A percentile compares a stretch with the other conserved stretches of the same genome.
Conservation (phyloP, 2,329 filamentous ascomycete genomes). For the Leptographium wingfieldii region DNA sequence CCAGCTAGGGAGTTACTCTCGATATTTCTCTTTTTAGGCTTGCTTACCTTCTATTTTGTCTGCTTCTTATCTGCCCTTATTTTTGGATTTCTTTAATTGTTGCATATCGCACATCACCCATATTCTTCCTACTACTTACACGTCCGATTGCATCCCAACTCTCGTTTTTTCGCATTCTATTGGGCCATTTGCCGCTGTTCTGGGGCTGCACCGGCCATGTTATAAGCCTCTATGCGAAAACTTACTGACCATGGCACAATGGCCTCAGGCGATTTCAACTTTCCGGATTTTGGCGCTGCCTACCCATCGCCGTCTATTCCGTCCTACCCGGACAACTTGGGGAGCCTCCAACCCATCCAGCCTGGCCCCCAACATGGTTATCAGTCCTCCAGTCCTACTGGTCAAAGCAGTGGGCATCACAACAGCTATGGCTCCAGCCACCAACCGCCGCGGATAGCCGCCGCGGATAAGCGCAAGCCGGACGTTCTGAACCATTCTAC, state of each 20-base stretch:
- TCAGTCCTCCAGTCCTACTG: slow-evolving; percentile 13
- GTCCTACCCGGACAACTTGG: slow-evolving; percentile 29
- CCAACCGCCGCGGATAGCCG: slow-evolving; percentile 13
- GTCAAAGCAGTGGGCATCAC: slow-evolving; percentile 22
- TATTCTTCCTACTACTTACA: background rate
- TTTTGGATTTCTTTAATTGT: background rate
- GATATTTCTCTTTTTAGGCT: background rate
- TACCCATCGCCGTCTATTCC: slow-evolving; percentile 39
- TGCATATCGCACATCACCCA: background rate
- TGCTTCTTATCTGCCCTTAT: background rate
- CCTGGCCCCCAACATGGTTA: slow-evolving; percentile 36
- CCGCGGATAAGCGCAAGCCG: slow-evolving; percentile 32
- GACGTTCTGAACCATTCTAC: slow-evolving; percentile 26
- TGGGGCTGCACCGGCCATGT: slow-evolving; percentile 5
- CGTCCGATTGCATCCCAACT: background rate
- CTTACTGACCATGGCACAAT: slow-evolving; percentile 32
- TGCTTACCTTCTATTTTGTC: background rate
- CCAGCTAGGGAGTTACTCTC: background rate
- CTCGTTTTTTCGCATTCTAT: slow-evolving; percentile 2
- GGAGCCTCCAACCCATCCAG: slow-evolving; percentile 37
- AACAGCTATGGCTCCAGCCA: slow-evolving; percentile 17
- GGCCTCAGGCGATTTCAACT: slow-evolving; percentile 45
- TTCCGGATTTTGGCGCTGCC: slow-evolving; percentile 38
- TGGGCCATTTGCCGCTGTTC: slow-evolving; percentile 12
- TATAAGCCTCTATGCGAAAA: slow-evolving; percentile 2